Evolutionary conservation across 306 rosid species (phyloP), one percentile per base, ranked within the genome.

Genomic region (Glycine soja): DNA sequence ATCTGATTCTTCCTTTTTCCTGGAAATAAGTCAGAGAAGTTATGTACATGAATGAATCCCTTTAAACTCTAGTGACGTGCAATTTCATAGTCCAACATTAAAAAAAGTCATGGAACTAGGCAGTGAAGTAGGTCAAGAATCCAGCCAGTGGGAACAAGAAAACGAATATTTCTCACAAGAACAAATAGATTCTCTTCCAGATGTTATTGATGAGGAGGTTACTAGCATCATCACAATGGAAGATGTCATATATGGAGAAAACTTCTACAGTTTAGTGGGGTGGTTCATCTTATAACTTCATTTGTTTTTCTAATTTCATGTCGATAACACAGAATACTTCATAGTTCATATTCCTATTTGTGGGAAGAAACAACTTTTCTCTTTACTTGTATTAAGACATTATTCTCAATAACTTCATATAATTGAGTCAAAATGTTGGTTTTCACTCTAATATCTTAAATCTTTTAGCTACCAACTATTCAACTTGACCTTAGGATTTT

Each of bases 201-300:
- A 63, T 65, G 67, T 51, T 82, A 34, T 32, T 13, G 88, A 86
- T 70, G 96, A 90, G 52, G 97, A 88, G 54, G 89, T 85, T 11
- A 74, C 88, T 50, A 97, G 98, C 10, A 90, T 94, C 83, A 90
- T 94, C 54, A 92, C 97, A 10, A 85, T 92, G 89, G 98, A 94
- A 82, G 94, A 94, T 90, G 91, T 92, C 47, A 88, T 94, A 87
- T n/a, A n/a, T n/a, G n/a, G n/a, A 97, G 92, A 74, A 90, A 92
- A 80, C 77, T 94, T 11, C 61, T 94, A 34, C 98, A 92, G 94
- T 97, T 92, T 87, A 38, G 77, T 48, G 65, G 43, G 50, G 53
- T 73, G 10, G 3, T 80, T 80, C 8, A 6, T 36, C 46, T 11
- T 5, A 38, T 19, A 45, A 24, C 32, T 68, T 43, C 18, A 34